A percentile compares a stretch with the other conserved stretches of the same genome.
Evolutionary conservation across 2,329 filamentous ascomycete species (phyloP).

Genomic region (Calonectria honghensis): DNA sequence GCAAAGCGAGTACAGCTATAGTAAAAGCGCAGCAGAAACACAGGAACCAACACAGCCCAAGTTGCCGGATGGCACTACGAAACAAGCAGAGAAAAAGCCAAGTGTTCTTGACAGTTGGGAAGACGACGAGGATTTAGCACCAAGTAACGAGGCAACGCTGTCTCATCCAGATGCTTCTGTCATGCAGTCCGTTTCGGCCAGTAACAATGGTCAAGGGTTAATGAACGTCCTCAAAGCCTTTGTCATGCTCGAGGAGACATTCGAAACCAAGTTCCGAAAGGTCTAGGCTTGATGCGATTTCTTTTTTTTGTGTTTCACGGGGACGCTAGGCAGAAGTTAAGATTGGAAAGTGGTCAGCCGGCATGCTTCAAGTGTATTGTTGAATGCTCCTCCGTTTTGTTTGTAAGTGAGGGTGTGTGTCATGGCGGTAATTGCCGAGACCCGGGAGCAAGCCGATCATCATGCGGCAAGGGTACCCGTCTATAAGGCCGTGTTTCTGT

Average conservation of each 20-base stretch:
- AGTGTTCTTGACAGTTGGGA: constrained; percentile 66
- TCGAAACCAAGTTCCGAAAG: constrained; percentile 78
- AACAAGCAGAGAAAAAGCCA: constrained; percentile 46
- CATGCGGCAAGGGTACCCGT: not conserved
- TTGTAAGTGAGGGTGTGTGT: not conserved
- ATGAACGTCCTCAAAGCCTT: constrained; percentile 77
- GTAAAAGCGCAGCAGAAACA: constrained; percentile 45
- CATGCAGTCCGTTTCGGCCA: constrained; percentile 29
- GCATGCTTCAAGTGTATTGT: not conserved
- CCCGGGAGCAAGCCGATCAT: not conserved
- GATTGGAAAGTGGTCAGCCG: not conserved
- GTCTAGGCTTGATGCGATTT: constrained; percentile 70
- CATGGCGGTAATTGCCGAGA: not conserved
- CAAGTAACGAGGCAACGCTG: constrained; percentile 57
- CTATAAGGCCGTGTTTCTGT: not conserved
- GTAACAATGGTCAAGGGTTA: constrained; percentile 67
- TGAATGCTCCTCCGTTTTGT: not conserved
- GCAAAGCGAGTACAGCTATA: constrained; percentile 46
- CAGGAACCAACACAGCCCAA: not conserved
- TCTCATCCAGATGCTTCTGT: not conserved
- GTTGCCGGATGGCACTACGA: constrained; percentile 20
- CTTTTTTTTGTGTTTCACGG: not conserved
- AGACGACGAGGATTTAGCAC: constrained; percentile 36
- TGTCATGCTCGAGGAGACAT: constrained; percentile 73
- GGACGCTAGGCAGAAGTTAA: not conserved